A percentile compares a stretch with the other conserved stretches of the same genome.
These are phyloP conservation scores for Colletotrichum sp. DNA, from an alignment of 2,329 filamentous ascomycete species.

Conservation along the genomic window DNA sequence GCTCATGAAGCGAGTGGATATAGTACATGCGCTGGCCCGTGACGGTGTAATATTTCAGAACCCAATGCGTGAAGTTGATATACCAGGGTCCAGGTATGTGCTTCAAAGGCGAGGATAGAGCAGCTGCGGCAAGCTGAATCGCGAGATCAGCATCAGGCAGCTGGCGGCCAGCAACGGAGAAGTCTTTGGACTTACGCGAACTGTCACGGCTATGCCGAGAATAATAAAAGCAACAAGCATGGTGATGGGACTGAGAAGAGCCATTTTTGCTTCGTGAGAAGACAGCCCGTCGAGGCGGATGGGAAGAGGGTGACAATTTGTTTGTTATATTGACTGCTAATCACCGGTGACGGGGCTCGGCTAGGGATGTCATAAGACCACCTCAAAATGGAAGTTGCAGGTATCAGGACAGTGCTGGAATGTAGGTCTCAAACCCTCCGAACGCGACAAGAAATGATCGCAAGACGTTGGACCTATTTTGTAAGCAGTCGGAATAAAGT, in stretches of 20 bases:
- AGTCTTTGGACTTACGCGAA: neutral
- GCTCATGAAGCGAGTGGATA: neutral
- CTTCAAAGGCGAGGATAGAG: neutral
- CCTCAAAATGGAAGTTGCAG: neutral
- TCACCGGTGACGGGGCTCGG: neutral
- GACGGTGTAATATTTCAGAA: neutral
- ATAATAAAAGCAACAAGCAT: neutral
- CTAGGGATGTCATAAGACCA: neutral
- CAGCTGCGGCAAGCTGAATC: neutral
- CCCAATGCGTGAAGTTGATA: neutral
- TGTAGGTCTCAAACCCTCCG: neutral
- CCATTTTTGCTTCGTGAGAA: neutral
- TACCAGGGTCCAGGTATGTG: constrained; percentile 13
- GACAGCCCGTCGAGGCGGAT: neutral
- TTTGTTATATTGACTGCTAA: neutral
- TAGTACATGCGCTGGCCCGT: constrained; percentile 1
- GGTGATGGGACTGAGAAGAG: neutral
- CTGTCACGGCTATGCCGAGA: neutral
- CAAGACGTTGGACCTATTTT: neutral
- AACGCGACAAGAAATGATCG: neutral
- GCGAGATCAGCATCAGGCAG: neutral
- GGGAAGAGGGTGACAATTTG: fast-evolving
- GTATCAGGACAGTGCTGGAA: neutral
- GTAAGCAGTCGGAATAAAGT: neutral
- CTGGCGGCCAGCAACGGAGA: neutral